phyloP scores from a whole-genome alignment of 208 protist genomes.

The Leishmania lainsoni region DNA sequence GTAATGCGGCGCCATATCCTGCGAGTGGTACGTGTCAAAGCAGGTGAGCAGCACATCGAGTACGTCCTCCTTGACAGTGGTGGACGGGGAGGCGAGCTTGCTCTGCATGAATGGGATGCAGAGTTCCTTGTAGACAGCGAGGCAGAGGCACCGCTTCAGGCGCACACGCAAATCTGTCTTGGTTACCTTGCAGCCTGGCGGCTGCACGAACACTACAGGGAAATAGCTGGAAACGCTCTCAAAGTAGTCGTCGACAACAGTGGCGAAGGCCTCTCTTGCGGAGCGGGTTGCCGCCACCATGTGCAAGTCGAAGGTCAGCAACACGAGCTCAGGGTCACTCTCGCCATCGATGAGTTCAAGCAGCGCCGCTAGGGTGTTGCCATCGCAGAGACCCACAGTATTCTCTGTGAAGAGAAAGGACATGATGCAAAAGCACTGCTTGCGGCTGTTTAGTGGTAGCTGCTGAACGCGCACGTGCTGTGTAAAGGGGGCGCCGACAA shows the following conservation, averaged over 20 bases:
- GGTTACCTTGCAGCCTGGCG: slow-evolving; percentile 61
- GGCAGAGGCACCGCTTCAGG: slow-evolving; percentile 52
- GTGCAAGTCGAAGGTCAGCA: slow-evolving; percentile 55
- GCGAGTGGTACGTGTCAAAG: slow-evolving; percentile 24
- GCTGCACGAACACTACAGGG: slow-evolving; percentile 78
- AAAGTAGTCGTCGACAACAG: slow-evolving; percentile 66
- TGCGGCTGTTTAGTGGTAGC: slow-evolving; percentile 28
- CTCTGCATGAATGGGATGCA: slow-evolving; percentile 74
- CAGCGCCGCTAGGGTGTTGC: slow-evolving; percentile 38
- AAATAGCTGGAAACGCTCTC: slow-evolving; percentile 86
- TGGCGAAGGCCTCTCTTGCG: slow-evolving; percentile 22
- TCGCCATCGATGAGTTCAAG: slow-evolving; percentile 74
- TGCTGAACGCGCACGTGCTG: slow-evolving; percentile 34
- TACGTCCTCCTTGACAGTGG: slow-evolving; percentile 66
- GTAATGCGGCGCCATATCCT: slow-evolving; percentile 29
- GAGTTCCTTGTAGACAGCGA: slow-evolving; percentile 43
- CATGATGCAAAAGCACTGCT: slow-evolving; percentile 31
- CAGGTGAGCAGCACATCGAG: slow-evolving; percentile 40
- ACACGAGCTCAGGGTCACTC: slow-evolving; percentile 71
- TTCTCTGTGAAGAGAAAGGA: slow-evolving; percentile 29
- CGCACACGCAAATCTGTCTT: slow-evolving; percentile 53
- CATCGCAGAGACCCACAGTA: slow-evolving; percentile 11
- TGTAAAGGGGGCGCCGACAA: slow-evolving; percentile 18
- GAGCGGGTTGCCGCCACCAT: slow-evolving; percentile 25
- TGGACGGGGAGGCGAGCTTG: slow-evolving; percentile 71